Evolutionary conservation across 257 asterid genomes (phyloP).

Genomic region (Cordia subcordata): DNA sequence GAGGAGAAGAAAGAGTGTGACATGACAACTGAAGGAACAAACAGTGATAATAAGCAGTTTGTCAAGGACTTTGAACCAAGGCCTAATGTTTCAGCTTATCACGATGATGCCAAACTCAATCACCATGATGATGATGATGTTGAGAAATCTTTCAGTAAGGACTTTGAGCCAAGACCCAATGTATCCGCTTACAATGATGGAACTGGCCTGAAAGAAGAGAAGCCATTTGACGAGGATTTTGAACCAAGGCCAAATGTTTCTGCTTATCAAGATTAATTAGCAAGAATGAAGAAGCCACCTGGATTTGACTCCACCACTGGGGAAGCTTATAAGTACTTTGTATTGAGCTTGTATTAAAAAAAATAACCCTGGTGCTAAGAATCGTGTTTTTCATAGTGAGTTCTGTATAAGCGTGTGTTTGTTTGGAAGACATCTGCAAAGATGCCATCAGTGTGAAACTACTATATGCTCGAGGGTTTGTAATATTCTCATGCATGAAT

Average conservation of each 20-base stretch:
- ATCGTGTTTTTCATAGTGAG: too few relatives aligned
- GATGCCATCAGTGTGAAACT: too few relatives aligned
- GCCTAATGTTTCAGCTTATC: conserved; percentile 14
- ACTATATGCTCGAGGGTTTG: too few relatives aligned
- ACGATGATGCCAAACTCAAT: neutral
- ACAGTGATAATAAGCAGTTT: neutral
- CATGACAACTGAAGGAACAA: neutral
- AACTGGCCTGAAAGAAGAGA: conserved; percentile 2
- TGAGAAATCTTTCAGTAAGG: neutral
- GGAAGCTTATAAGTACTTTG: too few relatives aligned
- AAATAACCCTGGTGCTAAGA: too few relatives aligned
- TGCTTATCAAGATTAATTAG: neutral
- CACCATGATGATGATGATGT: too few relatives aligned
- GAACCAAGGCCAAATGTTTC: conserved; percentile 9
- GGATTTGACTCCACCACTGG: too few relatives aligned
- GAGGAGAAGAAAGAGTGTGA: conserved; percentile 12
- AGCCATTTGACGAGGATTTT: conserved; percentile 3
- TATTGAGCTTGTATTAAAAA: too few relatives aligned
- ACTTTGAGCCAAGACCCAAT: conserved; percentile 24
- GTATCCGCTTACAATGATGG: conserved; percentile 4
- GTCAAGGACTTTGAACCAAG: conserved; percentile 16
- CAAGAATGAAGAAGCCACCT: neutral
- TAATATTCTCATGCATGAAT: too few relatives aligned
- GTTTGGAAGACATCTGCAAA: too few relatives aligned
- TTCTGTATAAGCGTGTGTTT: too few relatives aligned